A percentile compares a stretch with the other conserved stretches of the same genome.
phyloP scores from a whole-genome alignment of 129 eudicot species.

The Ambrosia trifida region DNA sequence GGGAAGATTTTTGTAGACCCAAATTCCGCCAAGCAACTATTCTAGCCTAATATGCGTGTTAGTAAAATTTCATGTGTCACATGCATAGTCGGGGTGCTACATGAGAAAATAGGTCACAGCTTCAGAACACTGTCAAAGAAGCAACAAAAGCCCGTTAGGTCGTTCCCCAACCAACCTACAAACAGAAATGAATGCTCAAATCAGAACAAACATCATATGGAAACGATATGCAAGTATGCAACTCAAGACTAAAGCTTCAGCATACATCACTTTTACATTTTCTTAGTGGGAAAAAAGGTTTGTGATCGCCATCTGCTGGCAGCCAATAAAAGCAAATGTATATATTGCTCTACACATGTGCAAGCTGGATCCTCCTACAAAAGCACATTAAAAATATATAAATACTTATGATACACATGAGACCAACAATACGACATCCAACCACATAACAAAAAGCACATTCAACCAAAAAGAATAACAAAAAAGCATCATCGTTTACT shows the following conservation, averaged over 20 bases:
- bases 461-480: constrained; percentile 8
- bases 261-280: constrained; percentile 23
- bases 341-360: constrained; percentile 34
- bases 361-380: constrained; percentile 45
- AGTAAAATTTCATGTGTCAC: constrained; percentile 13
- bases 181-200: constrained; percentile 42
- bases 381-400: constrained; percentile 36
- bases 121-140: constrained; percentile 33
- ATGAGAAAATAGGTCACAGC: constrained; percentile 28
- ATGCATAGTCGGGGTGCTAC: constrained; percentile 19
- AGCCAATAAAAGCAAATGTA: constrained; percentile 35
- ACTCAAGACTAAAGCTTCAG: constrained; percentile 31
- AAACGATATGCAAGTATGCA: constrained; percentile 30
- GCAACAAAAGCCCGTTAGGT: constrained; percentile 31
- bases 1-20: constrained; percentile 12
- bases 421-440: constrained; percentile 25
- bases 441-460: constrained; percentile 25
- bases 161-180: constrained; percentile 46
- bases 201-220: constrained; percentile 36
- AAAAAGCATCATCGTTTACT: background rate
- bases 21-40: constrained; percentile 21
- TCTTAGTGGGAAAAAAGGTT: constrained; percentile 18
- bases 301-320: constrained; percentile 32
- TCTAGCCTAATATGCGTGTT: constrained; percentile 20
- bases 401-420: constrained; percentile 21